Percentiles rank a stretch among this genome's conserved stretches.
These are phyloP conservation scores for Ligustrum vulgare DNA, from an alignment of 257 asterid genomes.

Conservation along the genomic window DNA sequence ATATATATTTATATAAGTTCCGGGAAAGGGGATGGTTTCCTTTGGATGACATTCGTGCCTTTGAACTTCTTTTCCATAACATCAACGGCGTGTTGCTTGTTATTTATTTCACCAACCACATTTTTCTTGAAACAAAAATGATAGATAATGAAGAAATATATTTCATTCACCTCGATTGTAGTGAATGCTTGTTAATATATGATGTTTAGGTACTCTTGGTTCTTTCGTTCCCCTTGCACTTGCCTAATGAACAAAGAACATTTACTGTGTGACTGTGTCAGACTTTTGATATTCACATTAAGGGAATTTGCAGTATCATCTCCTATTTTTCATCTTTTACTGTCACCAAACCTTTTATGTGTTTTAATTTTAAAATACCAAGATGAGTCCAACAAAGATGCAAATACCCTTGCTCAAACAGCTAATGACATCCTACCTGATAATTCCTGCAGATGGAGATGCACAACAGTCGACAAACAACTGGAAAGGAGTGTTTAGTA, in stretches of 20 bases:
- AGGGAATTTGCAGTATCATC: slow-evolving; percentile 4
- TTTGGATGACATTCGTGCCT: neutral
- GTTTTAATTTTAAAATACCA: neutral
- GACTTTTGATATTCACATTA: neutral
- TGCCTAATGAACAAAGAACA: neutral
- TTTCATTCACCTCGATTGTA: neutral
- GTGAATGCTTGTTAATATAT: neutral
- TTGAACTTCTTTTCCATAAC: neutral
- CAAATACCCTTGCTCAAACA: slow-evolving; percentile 18
- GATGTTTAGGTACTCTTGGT: slow-evolving; percentile 5
- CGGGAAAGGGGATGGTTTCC: neutral
- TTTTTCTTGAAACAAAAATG: slow-evolving; percentile 4
- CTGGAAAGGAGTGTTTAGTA: slow-evolving; percentile 79
- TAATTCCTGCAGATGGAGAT: slow-evolving; percentile 58
- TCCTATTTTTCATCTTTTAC: neutral
- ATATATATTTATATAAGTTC: neutral
- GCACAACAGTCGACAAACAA: slow-evolving; percentile 63
- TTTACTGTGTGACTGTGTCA: slow-evolving; percentile 5
- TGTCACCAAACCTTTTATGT: neutral
- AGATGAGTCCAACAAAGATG: neutral
- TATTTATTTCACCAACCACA: neutral
- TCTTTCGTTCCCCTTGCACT: neutral
- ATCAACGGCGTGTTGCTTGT: neutral
- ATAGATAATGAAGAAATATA: slow-evolving; percentile 6
- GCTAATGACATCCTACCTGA: slow-evolving; percentile 17